These are phyloP conservation scores for Penicillium ochrochloron DNA, from an alignment of 495 filamentous ascomycete species.

Conservation along the genomic window DNA sequence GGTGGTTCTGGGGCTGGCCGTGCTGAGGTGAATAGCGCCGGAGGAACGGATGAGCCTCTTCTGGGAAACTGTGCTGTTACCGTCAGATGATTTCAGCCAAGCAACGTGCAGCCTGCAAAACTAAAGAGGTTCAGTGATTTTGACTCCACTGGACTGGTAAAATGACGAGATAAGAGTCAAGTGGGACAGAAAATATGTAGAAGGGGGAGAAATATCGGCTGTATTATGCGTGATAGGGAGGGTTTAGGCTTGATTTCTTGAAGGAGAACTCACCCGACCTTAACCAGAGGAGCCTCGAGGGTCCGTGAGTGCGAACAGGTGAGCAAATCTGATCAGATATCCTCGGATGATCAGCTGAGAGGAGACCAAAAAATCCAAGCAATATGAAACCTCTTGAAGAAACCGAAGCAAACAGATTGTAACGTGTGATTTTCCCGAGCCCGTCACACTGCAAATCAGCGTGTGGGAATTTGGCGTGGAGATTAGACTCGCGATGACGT, in stretches of 20 bases:
- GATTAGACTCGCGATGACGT: constrained; percentile 30
- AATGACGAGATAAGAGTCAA: not conserved
- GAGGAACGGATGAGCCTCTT: constrained; percentile 46
- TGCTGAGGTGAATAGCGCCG: constrained; percentile 33
- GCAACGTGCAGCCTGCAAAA: not conserved
- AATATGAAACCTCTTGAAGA: not conserved
- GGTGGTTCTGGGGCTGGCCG: constrained; percentile 20
- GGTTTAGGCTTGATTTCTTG: not conserved
- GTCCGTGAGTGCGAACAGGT: constrained; percentile 13
- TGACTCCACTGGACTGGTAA: not conserved
- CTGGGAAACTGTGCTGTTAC: constrained; percentile 24
- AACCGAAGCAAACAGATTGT: not conserved
- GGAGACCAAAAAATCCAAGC: not conserved
- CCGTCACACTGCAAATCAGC: not conserved
- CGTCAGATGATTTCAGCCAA: constrained; percentile 30
- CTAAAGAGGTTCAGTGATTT: not conserved
- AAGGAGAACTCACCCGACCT: constrained; percentile 20
- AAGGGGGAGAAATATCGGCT: not conserved
- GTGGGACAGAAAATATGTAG: constrained; percentile 8
- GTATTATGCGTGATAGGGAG: not conserved
- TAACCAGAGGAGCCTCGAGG: constrained; percentile 6
- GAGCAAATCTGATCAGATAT: constrained; percentile 3
- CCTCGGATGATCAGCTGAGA: constrained; percentile 5
- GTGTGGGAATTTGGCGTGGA: not conserved
- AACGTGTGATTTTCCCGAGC: not conserved